These are phyloP conservation scores for Panus rudis DNA, from an alignment of 768 basidiomycete genomes.

Conservation along the genomic window DNA sequence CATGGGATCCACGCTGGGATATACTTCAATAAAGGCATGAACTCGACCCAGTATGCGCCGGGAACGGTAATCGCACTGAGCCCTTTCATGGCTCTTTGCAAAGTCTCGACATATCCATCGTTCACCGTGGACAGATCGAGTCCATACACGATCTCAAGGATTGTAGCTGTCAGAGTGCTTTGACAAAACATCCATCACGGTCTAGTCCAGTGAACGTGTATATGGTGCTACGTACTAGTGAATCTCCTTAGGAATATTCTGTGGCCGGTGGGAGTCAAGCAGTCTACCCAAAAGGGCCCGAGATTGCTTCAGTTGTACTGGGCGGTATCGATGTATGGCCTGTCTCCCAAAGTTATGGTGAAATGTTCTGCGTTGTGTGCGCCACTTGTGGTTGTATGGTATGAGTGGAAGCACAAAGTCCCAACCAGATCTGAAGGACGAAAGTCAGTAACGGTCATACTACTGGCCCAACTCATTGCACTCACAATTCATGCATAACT, in stretches of 20 bases:
- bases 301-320: conserved; percentile 5
- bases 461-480: neutral
- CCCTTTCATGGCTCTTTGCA: no score
- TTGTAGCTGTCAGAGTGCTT: neutral
- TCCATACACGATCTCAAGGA: neutral
- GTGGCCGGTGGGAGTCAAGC: no score
- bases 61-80: neutral
- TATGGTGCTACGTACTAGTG: no score
- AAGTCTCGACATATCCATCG: no score
- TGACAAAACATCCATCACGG: no score
- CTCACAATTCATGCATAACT: conserved; percentile 10
- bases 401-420: conserved; percentile 4
- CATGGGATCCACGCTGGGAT: conserved; percentile 7
- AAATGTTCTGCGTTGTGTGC: conserved; percentile 10
- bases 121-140: no score
- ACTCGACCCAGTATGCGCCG: conserved; percentile 3
- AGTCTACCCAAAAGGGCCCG: conserved; percentile 7
- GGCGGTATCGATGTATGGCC: conserved; percentile 1
- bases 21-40: conserved; percentile 1
- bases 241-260: no score
- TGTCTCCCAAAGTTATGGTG: conserved; percentile 12
- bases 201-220: no score
- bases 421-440: conserved; percentile 4
- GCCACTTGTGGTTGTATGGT: conserved; percentile 13
- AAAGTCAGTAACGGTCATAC: neutral